A percentile compares a stretch with the other conserved stretches of the same genome.
Evolutionary conservation across 2,329 filamentous ascomycete species (phyloP).

Genomic region (Leptographium lundbergii): DNA sequence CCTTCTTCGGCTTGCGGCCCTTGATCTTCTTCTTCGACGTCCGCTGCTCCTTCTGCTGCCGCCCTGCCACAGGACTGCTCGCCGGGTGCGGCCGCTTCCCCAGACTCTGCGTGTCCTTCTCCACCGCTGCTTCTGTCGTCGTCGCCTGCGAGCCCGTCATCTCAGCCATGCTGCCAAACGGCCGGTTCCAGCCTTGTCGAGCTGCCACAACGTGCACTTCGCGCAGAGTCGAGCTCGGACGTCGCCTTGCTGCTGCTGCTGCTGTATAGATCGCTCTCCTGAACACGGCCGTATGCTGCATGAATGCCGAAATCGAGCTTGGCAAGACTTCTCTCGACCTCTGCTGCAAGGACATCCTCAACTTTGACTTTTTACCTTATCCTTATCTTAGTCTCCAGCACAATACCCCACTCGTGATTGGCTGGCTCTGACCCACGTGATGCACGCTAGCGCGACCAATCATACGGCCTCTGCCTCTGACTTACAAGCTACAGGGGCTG

Average conservation of each 20-base stretch:
- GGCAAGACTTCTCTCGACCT: no score
- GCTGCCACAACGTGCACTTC: background rate
- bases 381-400: background rate
- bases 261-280: background rate
- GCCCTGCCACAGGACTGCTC: background rate
- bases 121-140: background rate
- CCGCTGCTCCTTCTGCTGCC: conserved; percentile 8
- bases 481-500: background rate
- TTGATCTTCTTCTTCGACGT: conserved; percentile 35
- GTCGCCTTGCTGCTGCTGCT: background rate
- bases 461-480: background rate
- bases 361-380: background rate
- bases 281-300: background rate
- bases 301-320: background rate
- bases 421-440: background rate
- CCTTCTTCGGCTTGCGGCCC: conserved; percentile 40
- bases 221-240: background rate
- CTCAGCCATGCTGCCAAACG: background rate
- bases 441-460: background rate
- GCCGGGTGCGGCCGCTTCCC: conserved; percentile 7
- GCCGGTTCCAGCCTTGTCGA: background rate
- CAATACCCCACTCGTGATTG: background rate
- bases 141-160: background rate
- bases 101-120: background rate
- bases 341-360: no score